These are phyloP conservation scores for Apodospora peruviana DNA, from an alignment of 495 filamentous ascomycete genomes.

Conservation along the genomic window DNA sequence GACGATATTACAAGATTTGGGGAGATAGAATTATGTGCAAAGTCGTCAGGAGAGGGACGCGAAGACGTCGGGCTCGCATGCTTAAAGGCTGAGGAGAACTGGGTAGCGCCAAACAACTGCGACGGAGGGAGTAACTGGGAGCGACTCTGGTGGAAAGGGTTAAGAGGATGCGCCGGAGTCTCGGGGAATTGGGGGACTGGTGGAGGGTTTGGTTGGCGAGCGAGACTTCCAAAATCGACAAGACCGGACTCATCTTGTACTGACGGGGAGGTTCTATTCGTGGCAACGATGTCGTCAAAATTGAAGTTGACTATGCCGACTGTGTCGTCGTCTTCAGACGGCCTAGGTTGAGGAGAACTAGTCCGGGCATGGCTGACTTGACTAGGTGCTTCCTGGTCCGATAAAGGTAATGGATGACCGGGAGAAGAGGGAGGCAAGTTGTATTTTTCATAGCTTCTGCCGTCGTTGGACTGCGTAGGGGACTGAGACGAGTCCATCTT, in stretches of 20 bases:
- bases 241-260: slow-evolving; percentile 18
- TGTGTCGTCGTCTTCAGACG: slow-evolving; percentile 30
- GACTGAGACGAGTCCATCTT: slow-evolving; percentile 31
- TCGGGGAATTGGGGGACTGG: slow-evolving; percentile 24
- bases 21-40: slow-evolving; percentile 30
- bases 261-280: slow-evolving; percentile 7
- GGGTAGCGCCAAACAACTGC: slow-evolving; percentile 41
- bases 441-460: slow-evolving; percentile 38
- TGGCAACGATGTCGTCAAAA: slow-evolving; percentile 3
- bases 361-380: neutral
- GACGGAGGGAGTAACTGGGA: slow-evolving; percentile 34
- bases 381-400: neutral
- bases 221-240: slow-evolving; percentile 15
- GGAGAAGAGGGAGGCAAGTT: slow-evolving; percentile 8
- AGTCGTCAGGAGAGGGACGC: slow-evolving; percentile 39
- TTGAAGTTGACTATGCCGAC: slow-evolving; percentile 29
- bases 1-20: slow-evolving; percentile 35
- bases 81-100: slow-evolving; percentile 37
- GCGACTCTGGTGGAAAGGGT: slow-evolving; percentile 33
- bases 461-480: slow-evolving; percentile 39
- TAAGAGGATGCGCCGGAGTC: slow-evolving; percentile 34
- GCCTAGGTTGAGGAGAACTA: slow-evolving; percentile 16
- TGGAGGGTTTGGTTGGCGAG: slow-evolving; percentile 6
- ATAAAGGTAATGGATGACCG: neutral
- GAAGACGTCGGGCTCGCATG: slow-evolving; percentile 43